Percentiles rank a stretch among this genome's conserved stretches.
These are phyloP conservation scores for Durotheca rogersii DNA, from an alignment of 495 filamentous ascomycete genomes.

Conservation along the genomic window DNA sequence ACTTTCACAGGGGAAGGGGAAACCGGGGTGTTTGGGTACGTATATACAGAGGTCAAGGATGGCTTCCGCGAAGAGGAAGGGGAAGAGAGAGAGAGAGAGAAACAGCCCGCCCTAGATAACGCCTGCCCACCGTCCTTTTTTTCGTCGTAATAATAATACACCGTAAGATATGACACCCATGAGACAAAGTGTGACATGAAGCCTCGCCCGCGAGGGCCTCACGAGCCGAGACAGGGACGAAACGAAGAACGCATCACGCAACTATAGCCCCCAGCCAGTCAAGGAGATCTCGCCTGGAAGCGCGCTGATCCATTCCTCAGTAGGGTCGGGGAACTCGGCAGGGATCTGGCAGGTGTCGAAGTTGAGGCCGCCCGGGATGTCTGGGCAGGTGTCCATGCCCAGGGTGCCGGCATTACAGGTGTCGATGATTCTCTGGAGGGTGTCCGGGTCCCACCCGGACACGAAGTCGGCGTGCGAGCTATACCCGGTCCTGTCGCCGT, in stretches of 20 bases:
- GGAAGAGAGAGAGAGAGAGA: too few species aligned
- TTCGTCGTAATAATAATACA: too few species aligned
- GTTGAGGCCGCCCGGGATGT: slow-evolving; percentile 42
- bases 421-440: slow-evolving; percentile 61
- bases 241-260: neutral
- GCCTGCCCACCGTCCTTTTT: too few species aligned
- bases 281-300: slow-evolving; percentile 63
- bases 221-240: too few species aligned
- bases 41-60: too few species aligned
- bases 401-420: slow-evolving; percentile 54
- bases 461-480: slow-evolving; percentile 68
- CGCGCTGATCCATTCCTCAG: slow-evolving; percentile 36
- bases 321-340: slow-evolving; percentile 37
- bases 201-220: too few species aligned
- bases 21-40: too few species aligned
- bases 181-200: too few species aligned
- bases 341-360: slow-evolving; percentile 47
- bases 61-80: too few species aligned
- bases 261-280: slow-evolving; percentile 35
- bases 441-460: slow-evolving; percentile 63
- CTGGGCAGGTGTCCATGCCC: slow-evolving; percentile 55
- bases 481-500: slow-evolving; percentile 55
- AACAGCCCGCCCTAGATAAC: too few species aligned
- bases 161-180: too few species aligned
- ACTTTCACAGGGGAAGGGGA: too few species aligned